Conservation (phyloP, 306 rosid genomes). For the Canavalia ensiformis region DNA sequence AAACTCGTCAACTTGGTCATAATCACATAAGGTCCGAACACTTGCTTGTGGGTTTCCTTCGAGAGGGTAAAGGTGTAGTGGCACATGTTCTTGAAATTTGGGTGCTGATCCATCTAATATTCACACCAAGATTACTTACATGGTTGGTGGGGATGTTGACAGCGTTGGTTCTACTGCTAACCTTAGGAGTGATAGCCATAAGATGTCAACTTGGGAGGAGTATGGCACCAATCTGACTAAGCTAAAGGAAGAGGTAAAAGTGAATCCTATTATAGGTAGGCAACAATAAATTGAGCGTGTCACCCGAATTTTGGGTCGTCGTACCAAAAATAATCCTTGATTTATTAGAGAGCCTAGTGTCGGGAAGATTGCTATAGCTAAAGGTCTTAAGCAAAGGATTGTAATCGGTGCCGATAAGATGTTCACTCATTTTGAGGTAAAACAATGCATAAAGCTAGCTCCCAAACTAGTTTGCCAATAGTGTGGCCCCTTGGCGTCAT, state of each 20-base stretch:
- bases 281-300: conserved; percentile 94
- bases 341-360: conserved; percentile 98
- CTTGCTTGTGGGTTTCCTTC: conserved; percentile 95
- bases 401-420: conserved; percentile 61
- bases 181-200: conserved; percentile 71
- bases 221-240: conserved; percentile 96
- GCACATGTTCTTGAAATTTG: conserved; percentile 93
- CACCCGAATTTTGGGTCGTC: conserved; percentile 90
- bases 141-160: conserved; percentile 93
- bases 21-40: conserved; percentile 97
- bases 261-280: conserved; percentile 97
- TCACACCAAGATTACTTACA: conserved; percentile 82
- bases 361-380: conserved; percentile 97
- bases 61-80: conserved; percentile 98
- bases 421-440: too few species aligned
- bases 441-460: too few species aligned
- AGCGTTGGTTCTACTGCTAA: conserved; percentile 82
- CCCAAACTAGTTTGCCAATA: too few species aligned
- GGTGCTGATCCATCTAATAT: conserved; percentile 64
- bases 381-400: conserved; percentile 96
- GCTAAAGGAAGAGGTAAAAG: conserved; percentile 96
- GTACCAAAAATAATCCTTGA: conserved; percentile 95
- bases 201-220: conserved; percentile 81
- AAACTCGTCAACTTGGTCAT: conserved; percentile 57
- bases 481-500: too few species aligned